Base-by-base conservation (phyloP, 805 yeast species). In the Saccharomycopsis oosterbeekiorum region DNA sequence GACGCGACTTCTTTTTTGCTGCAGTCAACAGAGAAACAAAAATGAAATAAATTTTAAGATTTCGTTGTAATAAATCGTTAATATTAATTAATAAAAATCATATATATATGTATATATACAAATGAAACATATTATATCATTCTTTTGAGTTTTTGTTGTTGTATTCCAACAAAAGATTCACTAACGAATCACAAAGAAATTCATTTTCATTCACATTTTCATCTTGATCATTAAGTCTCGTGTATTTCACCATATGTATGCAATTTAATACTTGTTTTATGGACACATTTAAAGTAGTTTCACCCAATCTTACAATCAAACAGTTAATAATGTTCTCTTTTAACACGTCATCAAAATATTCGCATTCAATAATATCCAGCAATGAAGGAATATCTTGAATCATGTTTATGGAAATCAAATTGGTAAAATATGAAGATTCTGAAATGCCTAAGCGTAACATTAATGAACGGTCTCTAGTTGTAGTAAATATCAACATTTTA, bases 401-500 rank as follows among this genome's bases (percentile, higher is more conserved):
- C 53, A 47, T 47, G 11, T 47, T 17, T 5, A 47, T 47, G 11
- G 19, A 34, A 21, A 47, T 47, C 29, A 26, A 47, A 21, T 24
- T 24, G 26, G 53, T 21, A 47, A 47, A 47, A 15, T n/a, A 21
- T 47, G 53, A 47, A 21, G 53, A 12, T 47, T 47, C 53, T 12
- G 53, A 47, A 47, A 47, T 47, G 6, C 53, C 53, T 24, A 47
- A 47, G 2, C n/a, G 34, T 2, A 34, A 21, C 14, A 47, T 10
- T 11, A 47, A 14, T 9, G n/a, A 6, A 4, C 9, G 19, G 21
- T 47, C 34, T 21, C 53, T 47, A 0, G 98, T 86, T 0, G 99
- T 94, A 1, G 96, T 94, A 67, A 94, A 79, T 39, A 94, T 87
- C 64, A 94, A 80, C 65, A 94, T 76, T 69, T 96, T 84, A 69